Base-by-base conservation (phyloP, 257 asterid genomes). In the Lantana camara region DNA sequence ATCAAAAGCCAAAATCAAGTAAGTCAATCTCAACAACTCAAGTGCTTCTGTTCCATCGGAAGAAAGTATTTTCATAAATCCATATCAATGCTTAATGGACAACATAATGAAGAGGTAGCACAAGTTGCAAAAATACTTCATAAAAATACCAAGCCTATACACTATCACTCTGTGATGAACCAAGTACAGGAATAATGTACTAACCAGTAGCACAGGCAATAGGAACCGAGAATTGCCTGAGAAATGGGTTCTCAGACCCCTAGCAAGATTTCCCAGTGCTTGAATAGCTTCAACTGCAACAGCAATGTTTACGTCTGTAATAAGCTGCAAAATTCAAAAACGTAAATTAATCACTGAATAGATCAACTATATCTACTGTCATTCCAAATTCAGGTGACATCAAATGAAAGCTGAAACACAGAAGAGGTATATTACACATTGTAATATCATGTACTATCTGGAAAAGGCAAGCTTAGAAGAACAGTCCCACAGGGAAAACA, bases 201-300 rank as follows among this genome's bases (percentile, higher is more conserved):
- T 84, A 75, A 88, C 99, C 95, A 94, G 91, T 51, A 94, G 82
- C 23, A 79, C 82, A 37, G 98, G 96, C 70, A 94, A 83, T 48
- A 94, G 62, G 80, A 88, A 82, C 54, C 99, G 98, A 73, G 96
- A 86, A 71, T 47, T 86, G 70, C 82, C 83, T 9, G 96, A 88
- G 76, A 90, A 94, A 86, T 86, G 79, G 32, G 96, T 77, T 77
- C 99, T 77, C 73, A 94, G 80, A 67, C 99, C 99, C 81, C 81
- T 86, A 23, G 99, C 95, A 75, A 94, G 99, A 77, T 94, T 90
- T 75, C 96, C 99, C 30, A 94, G 77, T 16, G 99, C 96, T 81
- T 94, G 99, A 64, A 90, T 75, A 23, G 98, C 98, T 81, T 94
- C 99, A 63, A 91, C 96, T 29, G 96, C 99, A 76, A 94, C 99